A percentile compares a stretch with the other conserved stretches of the same genome.
phyloP scores from a whole-genome alignment of 768 basidiomycete species.

The Mrakia frigida region DNA sequence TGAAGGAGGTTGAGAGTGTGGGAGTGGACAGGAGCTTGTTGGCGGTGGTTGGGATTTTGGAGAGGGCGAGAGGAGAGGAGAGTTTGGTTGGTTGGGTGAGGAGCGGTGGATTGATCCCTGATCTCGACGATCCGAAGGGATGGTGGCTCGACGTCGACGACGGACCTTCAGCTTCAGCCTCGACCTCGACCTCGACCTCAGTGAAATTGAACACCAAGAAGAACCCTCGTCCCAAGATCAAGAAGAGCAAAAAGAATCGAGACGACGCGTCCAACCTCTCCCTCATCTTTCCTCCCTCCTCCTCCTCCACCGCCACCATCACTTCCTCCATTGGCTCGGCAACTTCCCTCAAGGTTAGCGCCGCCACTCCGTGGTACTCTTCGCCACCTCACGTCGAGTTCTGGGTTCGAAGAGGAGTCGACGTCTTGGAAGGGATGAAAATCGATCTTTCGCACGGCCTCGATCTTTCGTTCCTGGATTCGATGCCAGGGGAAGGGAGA shows the following conservation, averaged over 20 bases:
- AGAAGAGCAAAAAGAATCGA: background rate
- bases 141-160: slow-evolving; percentile 17
- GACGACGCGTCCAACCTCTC: background rate
- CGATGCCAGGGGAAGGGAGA: background rate
- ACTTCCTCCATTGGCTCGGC: background rate
- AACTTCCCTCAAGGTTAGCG: no score
- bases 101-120: slow-evolving; percentile 16
- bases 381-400: slow-evolving; percentile 18
- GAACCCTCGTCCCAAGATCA: background rate
- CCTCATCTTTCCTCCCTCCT: background rate
- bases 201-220: no score
- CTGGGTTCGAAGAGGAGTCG: slow-evolving; percentile 21
- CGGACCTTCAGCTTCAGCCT: background rate
- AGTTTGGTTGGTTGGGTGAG: slow-evolving; percentile 21
- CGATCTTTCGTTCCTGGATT: slow-evolving; percentile 10
- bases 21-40: slow-evolving; percentile 20
- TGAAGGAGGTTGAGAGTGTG: background rate
- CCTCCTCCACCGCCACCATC: background rate
- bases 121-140: slow-evolving; percentile 14
- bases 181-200: background rate
- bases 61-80: slow-evolving; percentile 25
- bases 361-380: slow-evolving; percentile 11
- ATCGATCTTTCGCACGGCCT: slow-evolving; percentile 18
- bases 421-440: background rate
- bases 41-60: slow-evolving; percentile 27